A percentile compares a stretch with the other conserved stretches of the same genome.
Evolutionary conservation across 768 basidiomycete species (phyloP).

Genomic region (Coprinopsis sp.): DNA sequence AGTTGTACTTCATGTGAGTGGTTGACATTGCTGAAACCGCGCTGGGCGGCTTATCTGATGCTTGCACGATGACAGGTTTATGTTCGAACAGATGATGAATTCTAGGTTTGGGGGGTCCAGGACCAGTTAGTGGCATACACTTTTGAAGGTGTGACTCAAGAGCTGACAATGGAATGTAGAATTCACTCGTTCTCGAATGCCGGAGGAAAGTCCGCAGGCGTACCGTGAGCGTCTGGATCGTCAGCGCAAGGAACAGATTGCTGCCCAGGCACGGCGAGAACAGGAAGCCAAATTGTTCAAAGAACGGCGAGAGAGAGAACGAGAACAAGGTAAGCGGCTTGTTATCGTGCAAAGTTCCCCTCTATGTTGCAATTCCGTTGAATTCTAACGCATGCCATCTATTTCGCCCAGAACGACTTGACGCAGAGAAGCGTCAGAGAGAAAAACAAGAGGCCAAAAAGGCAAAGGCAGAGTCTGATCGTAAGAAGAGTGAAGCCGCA

Average conservation of each 20-base stretch:
- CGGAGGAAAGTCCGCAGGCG: constrained; percentile 46
- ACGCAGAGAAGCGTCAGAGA: constrained; percentile 56
- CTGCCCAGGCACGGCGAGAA: constrained; percentile 48
- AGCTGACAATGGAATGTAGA: too few species aligned
- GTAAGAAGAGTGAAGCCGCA: constrained; percentile 46
- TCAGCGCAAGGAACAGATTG: constrained; percentile 48
- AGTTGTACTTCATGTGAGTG: constrained; percentile 44
- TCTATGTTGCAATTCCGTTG: neutral
- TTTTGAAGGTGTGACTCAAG: too few species aligned
- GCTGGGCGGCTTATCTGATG: too few species aligned
- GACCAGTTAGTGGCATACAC: too few species aligned
- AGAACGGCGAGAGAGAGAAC: constrained; percentile 40
- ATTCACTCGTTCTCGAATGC: too few species aligned
- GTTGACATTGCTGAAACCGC: too few species aligned
- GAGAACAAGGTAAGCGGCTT: constrained; percentile 45
- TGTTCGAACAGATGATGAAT: constrained; percentile 21
- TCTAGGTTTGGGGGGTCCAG: too few species aligned
- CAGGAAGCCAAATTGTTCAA: constrained; percentile 46
- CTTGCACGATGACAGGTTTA: constrained; percentile 39
- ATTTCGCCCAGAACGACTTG: constrained; percentile 40
- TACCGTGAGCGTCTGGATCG: constrained; percentile 47
- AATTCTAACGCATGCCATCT: neutral
- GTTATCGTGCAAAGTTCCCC: neutral
- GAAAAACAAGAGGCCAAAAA: constrained; percentile 52
- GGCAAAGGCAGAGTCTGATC: constrained; percentile 45